Evolutionary conservation across 176 grass and related monocot genomes (phyloP), one percentile per base, ranked within the genome.

Genomic region (Aechmea fasciata): DNA sequence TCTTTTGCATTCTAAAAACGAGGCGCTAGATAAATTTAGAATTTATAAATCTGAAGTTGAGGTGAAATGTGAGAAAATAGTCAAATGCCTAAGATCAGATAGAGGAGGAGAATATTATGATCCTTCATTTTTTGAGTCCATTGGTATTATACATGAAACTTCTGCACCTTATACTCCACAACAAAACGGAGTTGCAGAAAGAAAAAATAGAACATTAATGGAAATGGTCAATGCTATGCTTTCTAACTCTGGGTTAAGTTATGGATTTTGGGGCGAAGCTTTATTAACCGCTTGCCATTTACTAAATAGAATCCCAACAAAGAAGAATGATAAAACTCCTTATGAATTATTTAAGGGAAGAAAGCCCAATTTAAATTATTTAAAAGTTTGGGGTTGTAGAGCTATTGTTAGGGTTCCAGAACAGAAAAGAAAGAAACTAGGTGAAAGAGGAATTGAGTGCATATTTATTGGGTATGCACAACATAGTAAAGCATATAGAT

Each of bases 81-180:
- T 41, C 6, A 41, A 41, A 41, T 41, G 33, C 33, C 33, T 41
- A 41, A 41, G 33, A 41, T 7, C 33, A 8, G 33, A 41, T 7
- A 41, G 33, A 41, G 33, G 33, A 41, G 55, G 55, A 61, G 55
- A 61, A 19, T n/a, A 20, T 10, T 61, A 61, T 61, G 55, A 15
- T 61, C 33, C 55, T 8, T 8, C 4, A 2, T 61, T n/a, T 3
- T 61, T 61, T 61, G 55, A 61, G 55, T 61, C 1, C 15, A 61
- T 8, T 15, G 2, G 19, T 15, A 20, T 12, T 61, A 10, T 61
- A 61, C 13, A 61, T 61, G 7, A 61, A 3, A 17, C n/a, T 5
- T 57, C 53, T 57, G n/a, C 53, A 57, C 53, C 55, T 20, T 61
- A 61, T 61, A 61, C 13, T 61, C 55, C 55, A 20, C 55, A 61